Percentiles rank a stretch among this genome's conserved stretches.
phyloP scores from a whole-genome alignment of 225 moss, liverwort and hornwort species.

The Bryum argenteum region DNA sequence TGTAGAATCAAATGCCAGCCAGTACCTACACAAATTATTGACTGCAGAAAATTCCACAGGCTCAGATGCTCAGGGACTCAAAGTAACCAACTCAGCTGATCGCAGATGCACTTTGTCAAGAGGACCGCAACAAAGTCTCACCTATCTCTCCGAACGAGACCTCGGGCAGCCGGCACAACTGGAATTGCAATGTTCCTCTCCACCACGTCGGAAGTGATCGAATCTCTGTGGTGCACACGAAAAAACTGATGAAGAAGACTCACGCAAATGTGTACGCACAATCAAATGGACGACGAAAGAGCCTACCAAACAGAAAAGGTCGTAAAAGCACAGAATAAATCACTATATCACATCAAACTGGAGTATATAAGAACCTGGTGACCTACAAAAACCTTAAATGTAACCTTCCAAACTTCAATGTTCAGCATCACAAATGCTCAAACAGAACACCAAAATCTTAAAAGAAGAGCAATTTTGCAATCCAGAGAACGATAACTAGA shows the following conservation, averaged over 20 bases:
- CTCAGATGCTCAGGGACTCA: conserved; percentile 24
- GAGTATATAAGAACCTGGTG: background rate
- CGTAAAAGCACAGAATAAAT: background rate
- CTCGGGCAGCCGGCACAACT: conserved; percentile 62
- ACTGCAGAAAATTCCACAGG: conserved; percentile 20
- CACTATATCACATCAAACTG: background rate
- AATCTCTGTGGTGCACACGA: conserved; percentile 62
- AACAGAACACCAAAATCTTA: too few relatives aligned
- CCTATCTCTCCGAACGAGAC: conserved; percentile 83
- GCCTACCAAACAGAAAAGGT: background rate
- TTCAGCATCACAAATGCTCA: background rate
- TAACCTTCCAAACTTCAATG: conserved; percentile 11
- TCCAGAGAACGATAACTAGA: background rate
- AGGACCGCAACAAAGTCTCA: conserved; percentile 38
- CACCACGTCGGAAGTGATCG: conserved; percentile 66
- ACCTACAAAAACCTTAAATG: conserved; percentile 14
- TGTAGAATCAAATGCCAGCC: conserved; percentile 2
- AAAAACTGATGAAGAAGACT: background rate
- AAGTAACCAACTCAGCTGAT: conserved; percentile 14
- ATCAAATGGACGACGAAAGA: background rate
- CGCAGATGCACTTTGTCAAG: conserved; percentile 19
- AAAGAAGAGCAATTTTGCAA: background rate
- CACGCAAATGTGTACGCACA: background rate
- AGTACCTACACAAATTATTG: conserved; percentile 12
- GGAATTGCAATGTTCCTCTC: conserved; percentile 88